These are phyloP conservation scores for Yamadazyma kitorensis DNA, from an alignment of 805 yeast species.

Conservation along the genomic window DNA sequence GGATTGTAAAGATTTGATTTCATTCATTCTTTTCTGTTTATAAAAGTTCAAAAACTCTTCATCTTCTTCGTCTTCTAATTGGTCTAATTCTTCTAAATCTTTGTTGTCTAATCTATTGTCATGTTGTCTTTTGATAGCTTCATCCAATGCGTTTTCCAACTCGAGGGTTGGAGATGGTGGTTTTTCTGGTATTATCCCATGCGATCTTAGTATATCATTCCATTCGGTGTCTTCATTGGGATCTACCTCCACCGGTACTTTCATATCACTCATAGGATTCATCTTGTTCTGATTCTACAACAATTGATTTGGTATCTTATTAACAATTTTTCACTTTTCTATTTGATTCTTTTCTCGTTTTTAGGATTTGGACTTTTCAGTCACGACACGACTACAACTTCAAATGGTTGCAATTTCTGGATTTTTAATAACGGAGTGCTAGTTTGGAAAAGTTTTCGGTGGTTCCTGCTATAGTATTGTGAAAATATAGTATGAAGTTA, in stretches of 20 bases:
- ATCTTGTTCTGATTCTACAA: no score
- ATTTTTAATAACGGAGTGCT: no score
- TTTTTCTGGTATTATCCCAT: slow-evolving; percentile 90
- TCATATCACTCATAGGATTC: slow-evolving; percentile 25
- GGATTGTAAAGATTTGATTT: slow-evolving; percentile 58
- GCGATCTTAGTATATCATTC: slow-evolving; percentile 89
- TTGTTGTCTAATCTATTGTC: slow-evolving; percentile 78
- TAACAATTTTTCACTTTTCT: no score
- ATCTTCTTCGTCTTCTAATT: slow-evolving; percentile 86
- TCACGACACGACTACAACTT: no score
- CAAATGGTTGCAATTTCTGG: no score
- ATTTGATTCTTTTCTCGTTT: no score
- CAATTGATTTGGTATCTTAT: no score
- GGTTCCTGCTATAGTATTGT: no score
- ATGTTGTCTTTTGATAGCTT: slow-evolving; percentile 75
- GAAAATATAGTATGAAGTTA: no score
- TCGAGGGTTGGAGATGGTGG: slow-evolving; percentile 87
- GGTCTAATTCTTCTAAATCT: slow-evolving; percentile 79
- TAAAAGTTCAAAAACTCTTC: slow-evolving; percentile 83
- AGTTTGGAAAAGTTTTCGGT: no score
- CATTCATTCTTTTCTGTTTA: slow-evolving; percentile 73
- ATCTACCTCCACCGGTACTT: slow-evolving; percentile 83
- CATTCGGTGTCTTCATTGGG: slow-evolving; percentile 98
- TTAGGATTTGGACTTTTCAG: no score
- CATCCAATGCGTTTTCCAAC: slow-evolving; percentile 83